These are phyloP conservation scores for Chlorella sorokiniana DNA, from an alignment of 139 green algal species.

Conservation along the genomic window DNA sequence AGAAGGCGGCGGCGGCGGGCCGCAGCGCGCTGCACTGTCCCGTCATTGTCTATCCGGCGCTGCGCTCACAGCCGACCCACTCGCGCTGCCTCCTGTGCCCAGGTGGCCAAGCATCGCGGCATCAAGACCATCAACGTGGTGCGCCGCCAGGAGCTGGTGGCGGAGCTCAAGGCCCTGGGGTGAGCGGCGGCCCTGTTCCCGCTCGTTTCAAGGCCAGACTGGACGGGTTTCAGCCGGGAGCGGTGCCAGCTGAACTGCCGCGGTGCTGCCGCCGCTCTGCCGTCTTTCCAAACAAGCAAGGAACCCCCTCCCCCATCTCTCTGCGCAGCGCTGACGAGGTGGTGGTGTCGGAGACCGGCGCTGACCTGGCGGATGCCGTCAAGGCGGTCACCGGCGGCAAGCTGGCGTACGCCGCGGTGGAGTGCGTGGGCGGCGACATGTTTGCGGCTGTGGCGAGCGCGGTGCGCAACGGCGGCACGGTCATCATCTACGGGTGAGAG, in stretches of 20 bases:
- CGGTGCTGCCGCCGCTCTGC: too few relatives aligned
- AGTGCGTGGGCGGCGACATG: constrained; percentile 47
- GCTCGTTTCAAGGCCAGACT: background rate
- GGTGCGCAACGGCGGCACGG: constrained; percentile 17
- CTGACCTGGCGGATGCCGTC: background rate
- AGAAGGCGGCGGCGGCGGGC: too few relatives aligned
- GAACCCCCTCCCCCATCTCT: background rate
- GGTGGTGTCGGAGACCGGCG: constrained; percentile 18
- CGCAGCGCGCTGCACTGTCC: too few relatives aligned
- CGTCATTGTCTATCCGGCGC: too few relatives aligned
- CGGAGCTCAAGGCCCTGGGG: constrained; percentile 52
- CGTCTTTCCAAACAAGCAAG: too few relatives aligned
- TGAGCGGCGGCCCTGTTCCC: background rate
- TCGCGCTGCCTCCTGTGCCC: too few relatives aligned
- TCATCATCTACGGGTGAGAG: constrained; percentile 30
- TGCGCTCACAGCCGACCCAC: too few relatives aligned
- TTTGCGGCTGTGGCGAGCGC: constrained; percentile 13
- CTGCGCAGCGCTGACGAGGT: constrained; percentile 27
- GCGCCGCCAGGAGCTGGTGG: constrained; percentile 34
- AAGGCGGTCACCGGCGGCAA: constrained; percentile 10
- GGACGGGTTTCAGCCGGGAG: background rate
- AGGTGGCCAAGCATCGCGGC: constrained; percentile 40
- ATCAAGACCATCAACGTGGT: constrained; percentile 61
- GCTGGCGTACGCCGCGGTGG: constrained; percentile 35
- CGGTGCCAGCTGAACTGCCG: too few relatives aligned